These are phyloP conservation scores for Sparassis latifolia DNA, from an alignment of 1,284 basidiomycete species.

Conservation along the genomic window DNA sequence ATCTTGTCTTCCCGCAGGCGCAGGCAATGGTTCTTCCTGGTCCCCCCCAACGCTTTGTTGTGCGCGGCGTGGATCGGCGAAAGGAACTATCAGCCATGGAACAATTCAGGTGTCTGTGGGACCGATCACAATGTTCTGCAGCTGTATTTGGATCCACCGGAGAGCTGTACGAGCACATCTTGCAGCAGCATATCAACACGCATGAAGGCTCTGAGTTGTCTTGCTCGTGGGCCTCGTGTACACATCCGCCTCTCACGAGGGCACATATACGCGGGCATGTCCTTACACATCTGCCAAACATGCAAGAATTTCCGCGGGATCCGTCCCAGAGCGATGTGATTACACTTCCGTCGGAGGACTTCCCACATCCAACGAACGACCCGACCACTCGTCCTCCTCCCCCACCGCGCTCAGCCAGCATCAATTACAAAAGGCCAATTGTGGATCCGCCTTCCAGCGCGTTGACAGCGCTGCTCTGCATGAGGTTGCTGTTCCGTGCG, in stretches of 20 bases:
- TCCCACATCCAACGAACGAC: constrained; percentile 48
- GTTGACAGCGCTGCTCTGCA: constrained; percentile 67
- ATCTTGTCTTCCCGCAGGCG: constrained; percentile 69
- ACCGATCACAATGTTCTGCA: constrained; percentile 46
- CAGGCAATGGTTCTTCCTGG: constrained; percentile 78
- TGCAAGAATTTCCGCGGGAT: constrained; percentile 45
- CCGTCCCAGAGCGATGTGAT: constrained; percentile 64
- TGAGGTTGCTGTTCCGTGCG: constrained; percentile 68
- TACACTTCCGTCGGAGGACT: constrained; percentile 47
- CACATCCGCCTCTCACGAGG: constrained; percentile 39
- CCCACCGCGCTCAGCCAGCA: constrained; percentile 49
- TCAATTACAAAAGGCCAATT: constrained; percentile 50
- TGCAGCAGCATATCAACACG: constrained; percentile 43
- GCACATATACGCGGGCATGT: constrained; percentile 53
- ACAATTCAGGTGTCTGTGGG: constrained; percentile 66
- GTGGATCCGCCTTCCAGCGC: constrained; percentile 66
- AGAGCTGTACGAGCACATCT: constrained; percentile 64
- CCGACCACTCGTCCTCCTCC: constrained; percentile 61
- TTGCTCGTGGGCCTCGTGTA: constrained; percentile 66
- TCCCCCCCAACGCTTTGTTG: constrained; percentile 68
- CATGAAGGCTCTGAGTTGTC: constrained; percentile 37
- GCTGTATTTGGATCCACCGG: constrained; percentile 41
- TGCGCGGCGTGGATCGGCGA: constrained; percentile 68
- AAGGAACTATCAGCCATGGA: constrained; percentile 50
- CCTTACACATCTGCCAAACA: constrained; percentile 64